Evolutionary conservation across 352 stramenopile genomes (phyloP), one percentile per base, ranked within the genome.

Genomic region (Globisporangium perplexum): DNA sequence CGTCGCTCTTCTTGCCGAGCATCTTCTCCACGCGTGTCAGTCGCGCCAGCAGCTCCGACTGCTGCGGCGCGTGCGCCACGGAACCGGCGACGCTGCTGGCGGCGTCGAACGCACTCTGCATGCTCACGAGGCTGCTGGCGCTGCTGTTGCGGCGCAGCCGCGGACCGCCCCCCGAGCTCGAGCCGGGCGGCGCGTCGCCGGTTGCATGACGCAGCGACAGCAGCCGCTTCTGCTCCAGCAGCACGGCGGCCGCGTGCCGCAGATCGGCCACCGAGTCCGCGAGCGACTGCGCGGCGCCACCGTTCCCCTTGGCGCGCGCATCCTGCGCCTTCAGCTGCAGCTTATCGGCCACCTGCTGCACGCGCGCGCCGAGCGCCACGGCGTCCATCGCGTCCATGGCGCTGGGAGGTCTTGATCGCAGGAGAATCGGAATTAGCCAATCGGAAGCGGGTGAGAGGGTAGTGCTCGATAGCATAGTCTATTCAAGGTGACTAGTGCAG

Each of bases 271-370:
- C 81, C 3, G 77, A 89, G 1, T 73, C 57, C 0, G 49, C 17
- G 26, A 91, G 65, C 7, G 76, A 69, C 23, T 72, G 60, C 15
- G 76, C 74, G 0, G 77, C 75, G 30, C 26, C 55, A 0, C 68
- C 65, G 52, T 88, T 88, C 35, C 81, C 81, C 45, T 76, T 79
- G 28, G 62, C 66, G 60, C 83, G 71, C 42, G 80, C 77, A 41
- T 91, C 77, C 49, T 79, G 68, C 46, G 76, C 74, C 59, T 84
- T 86, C 30, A 80, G 70, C 66, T 73, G 59, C 52, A 91, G 63
- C 66, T 89, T 91, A 56, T 91, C 74, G 22, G 81, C 81, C 59
- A 91, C 81, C 45, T 87, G 63, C 43, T 80, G 68, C 68, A 91
- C 76, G 45, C 77, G 75, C 48, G 76, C 66, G 42, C 71, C 76